phyloP scores from a whole-genome alignment of 768 basidiomycete species.

The Hypholoma fasciculare region DNA sequence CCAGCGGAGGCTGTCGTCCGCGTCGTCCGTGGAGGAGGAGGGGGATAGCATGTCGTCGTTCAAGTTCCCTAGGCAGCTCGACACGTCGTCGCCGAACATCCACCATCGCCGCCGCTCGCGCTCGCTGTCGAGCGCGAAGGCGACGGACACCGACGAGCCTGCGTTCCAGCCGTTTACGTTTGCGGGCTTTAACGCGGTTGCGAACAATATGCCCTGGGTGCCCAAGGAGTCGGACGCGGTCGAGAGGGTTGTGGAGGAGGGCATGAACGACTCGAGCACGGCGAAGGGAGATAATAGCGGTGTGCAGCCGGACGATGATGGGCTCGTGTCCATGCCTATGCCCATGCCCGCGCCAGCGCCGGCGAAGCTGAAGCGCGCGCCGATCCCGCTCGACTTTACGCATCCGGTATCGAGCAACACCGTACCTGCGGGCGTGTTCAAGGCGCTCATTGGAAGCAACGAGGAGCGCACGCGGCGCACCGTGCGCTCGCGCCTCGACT shows the following conservation, averaged over 20 bases:
- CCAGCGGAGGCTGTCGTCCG: constrained; percentile 54
- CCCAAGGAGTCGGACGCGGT: constrained; percentile 14
- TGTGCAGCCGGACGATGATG: constrained; percentile 15
- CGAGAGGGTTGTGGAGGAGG: constrained; percentile 12
- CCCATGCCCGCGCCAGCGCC: constrained; percentile 18
- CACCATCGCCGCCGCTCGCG: constrained; percentile 45
- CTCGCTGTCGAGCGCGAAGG: constrained; percentile 24
- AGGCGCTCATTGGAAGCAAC: constrained; percentile 59
- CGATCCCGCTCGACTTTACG: constrained; percentile 76
- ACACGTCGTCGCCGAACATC: constrained; percentile 47
- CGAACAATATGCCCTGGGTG: constrained; percentile 27
- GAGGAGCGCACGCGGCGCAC: constrained; percentile 70
- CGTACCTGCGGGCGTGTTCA: constrained; percentile 85
- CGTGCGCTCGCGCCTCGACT: constrained; percentile 77
- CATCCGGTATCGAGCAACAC: constrained; percentile 60
- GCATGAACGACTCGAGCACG: constrained; percentile 34
- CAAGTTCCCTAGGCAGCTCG: constrained; percentile 59
- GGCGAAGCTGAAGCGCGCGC: constrained; percentile 58
- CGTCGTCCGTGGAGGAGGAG: constrained; percentile 40
- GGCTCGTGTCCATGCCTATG: not conserved
- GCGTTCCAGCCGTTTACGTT: constrained; percentile 66
- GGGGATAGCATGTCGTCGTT: constrained; percentile 74
- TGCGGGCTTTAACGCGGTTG: constrained; percentile 55
- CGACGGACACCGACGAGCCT: constrained; percentile 26
- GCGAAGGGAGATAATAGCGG: constrained; percentile 31